phyloP scores from a whole-genome alignment of 2,329 filamentous ascomycete species.

The Triangularia setosa region DNA sequence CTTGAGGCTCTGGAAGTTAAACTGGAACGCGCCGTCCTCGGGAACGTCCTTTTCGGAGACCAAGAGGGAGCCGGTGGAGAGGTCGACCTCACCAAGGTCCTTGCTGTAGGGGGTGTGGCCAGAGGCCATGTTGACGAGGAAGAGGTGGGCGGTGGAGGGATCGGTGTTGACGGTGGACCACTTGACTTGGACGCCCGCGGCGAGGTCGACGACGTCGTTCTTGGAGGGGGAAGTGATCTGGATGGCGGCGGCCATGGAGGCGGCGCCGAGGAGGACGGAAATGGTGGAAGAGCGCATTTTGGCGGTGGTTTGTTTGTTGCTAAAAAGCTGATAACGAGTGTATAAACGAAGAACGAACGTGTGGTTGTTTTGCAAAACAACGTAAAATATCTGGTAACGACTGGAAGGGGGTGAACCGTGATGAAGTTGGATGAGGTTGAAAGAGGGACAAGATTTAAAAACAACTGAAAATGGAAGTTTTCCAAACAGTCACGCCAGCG shows the following conservation, averaged over 20 bases:
- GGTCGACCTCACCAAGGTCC: conserved; percentile 24
- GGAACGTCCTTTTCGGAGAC: conserved; percentile 16
- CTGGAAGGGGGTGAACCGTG: background rate
- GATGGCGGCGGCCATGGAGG: conserved; percentile 20
- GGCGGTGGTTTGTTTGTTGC: conserved; percentile 7
- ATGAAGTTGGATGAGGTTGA: background rate
- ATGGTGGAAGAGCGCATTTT: conserved; percentile 23
- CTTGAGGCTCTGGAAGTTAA: conserved; percentile 26
- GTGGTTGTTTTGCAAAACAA: background rate
- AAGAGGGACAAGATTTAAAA: background rate
- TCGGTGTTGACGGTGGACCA: conserved; percentile 26
- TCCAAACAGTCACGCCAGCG: conserved; percentile 3
- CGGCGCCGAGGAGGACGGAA: conserved; percentile 18
- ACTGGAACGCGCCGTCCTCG: conserved; percentile 23
- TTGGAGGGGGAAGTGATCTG: conserved; percentile 25
- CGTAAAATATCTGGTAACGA: background rate
- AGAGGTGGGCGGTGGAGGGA: conserved; percentile 22
- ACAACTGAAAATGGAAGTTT: background rate
- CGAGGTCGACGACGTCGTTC: conserved; percentile 20
- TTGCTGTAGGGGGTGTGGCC: conserved; percentile 25
- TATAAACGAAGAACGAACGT: background rate
- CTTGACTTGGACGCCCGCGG: conserved; percentile 21
- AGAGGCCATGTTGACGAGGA: conserved; percentile 27
- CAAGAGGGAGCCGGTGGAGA: conserved; percentile 17
- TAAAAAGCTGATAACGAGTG: background rate